Base-by-base conservation (phyloP, 2,329 filamentous ascomycete genomes). In the Exophiala alcalophila region DNA sequence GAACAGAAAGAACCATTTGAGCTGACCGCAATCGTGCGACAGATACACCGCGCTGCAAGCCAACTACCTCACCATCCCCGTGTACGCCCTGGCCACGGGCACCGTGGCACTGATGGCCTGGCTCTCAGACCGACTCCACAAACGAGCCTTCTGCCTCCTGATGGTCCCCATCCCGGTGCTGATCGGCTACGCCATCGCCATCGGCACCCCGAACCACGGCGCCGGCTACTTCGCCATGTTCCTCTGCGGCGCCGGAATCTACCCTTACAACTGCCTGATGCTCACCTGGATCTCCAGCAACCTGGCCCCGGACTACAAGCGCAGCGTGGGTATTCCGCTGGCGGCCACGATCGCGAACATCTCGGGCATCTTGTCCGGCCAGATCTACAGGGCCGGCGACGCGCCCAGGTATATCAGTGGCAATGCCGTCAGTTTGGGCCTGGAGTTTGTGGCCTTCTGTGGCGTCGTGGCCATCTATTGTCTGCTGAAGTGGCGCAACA, bases 51-150 rank as follows among this genome's bases (percentile, higher is more conserved):
- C 46, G n/a, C 32, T 49, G 6, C 18, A 42, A 23, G 46, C 37
- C 23, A 74, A 79, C 42, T 70, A 74, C 24, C 61, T 78, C 27
- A 78, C 74, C 4, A 73, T 79, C 1, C 76, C 76, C 0, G 73
- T 78, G 11, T 79, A 76, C 52, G 57, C 75, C 10, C 68, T 70
- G 46, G 74, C 71, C 3, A 72, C 68, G 1, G 33, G 36, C 5
- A 45, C 46, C n/a, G 25, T 49, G 4, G n/a, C 16, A 19, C 32
- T 32, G 18, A 35, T 45, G 18, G 41, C 32, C 27, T 49, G 36
- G 14, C 42, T 27, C 16, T 66, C 65, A 1, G 65, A 67, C 48
- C 58, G 54, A 9, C 29, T 61, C 11, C 52, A 56, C 19, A 55
- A 54, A 28, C 59, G 65, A 4, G 62, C 55, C 8, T 35, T 58